Evolutionary conservation across 108 stramenopile genomes (phyloP).

Genomic region (Discostella stelligeroides): DNA sequence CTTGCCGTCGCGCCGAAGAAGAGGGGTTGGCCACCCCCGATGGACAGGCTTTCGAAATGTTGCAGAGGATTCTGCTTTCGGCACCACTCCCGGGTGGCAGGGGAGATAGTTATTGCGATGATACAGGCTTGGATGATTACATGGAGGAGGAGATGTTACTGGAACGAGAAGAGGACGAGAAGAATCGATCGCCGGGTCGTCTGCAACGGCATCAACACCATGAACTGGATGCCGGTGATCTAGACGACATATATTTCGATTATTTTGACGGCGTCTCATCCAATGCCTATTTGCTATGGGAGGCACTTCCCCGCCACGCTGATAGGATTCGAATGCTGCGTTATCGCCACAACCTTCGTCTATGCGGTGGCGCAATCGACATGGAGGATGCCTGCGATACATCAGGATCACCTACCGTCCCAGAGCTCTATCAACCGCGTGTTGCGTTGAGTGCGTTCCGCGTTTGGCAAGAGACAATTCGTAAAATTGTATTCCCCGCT

Average conservation of each 20-base stretch:
- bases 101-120: conserved; percentile 50
- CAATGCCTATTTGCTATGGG: conserved; percentile 68
- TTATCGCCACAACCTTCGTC: conserved; percentile 15
- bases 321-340: conserved; percentile 26
- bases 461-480: conserved; percentile 56
- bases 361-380: conserved; percentile 3
- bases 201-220: not conserved
- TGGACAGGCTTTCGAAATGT: conserved; percentile 58
- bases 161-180: conserved; percentile 8
- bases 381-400: not conserved
- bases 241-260: conserved; percentile 11
- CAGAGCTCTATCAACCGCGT: conserved; percentile 51
- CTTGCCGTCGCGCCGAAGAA: conserved; percentile 48
- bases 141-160: conserved; percentile 34
- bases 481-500: conserved; percentile 18
- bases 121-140: conserved; percentile 42
- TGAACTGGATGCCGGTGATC: conserved; percentile 8
- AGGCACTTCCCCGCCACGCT: conserved; percentile 43
- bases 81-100: conserved; percentile 83
- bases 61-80: conserved; percentile 60
- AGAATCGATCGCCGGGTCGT: conserved; percentile 1
- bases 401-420: conserved; percentile 30
- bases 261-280: conserved; percentile 43
- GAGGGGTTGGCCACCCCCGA: conserved; percentile 45
- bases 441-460: conserved; percentile 53